Percentiles rank a stretch among this genome's conserved stretches.
Evolutionary conservation across 495 filamentous ascomycete genomes (phyloP).

Genomic region (Chaetomidium leptoderma): DNA sequence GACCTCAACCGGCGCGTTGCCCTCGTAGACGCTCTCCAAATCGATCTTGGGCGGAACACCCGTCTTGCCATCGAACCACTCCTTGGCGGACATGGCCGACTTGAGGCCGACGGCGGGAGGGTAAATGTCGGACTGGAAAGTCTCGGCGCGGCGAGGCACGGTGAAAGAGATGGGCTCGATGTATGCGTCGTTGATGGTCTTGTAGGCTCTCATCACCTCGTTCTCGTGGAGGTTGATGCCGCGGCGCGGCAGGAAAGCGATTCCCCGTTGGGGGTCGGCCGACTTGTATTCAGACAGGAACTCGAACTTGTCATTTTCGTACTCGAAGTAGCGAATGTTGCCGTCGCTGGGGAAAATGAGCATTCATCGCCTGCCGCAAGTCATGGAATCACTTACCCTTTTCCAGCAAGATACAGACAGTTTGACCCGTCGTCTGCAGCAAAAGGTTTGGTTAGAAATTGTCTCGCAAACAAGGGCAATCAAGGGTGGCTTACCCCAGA

Average conservation of each 20-base stretch:
- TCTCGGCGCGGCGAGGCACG: slow-evolving; percentile 90
- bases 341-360: slow-evolving; percentile 62
- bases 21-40: slow-evolving; percentile 86
- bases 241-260: slow-evolving; percentile 92
- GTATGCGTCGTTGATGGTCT: slow-evolving; percentile 90
- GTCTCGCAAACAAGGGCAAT: background rate
- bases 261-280: slow-evolving; percentile 82
- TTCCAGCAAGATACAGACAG: slow-evolving; percentile 89
- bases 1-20: slow-evolving; percentile 69
- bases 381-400: slow-evolving; percentile 65
- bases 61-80: slow-evolving; percentile 84
- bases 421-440: slow-evolving; percentile 74
- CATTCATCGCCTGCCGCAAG: background rate
- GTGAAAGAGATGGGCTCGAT: slow-evolving; percentile 98
- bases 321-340: slow-evolving; percentile 97
- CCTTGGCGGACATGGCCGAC: slow-evolving; percentile 69
- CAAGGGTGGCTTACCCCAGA: slow-evolving; percentile 64
- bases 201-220: slow-evolving; percentile 91
- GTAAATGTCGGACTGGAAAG: slow-evolving; percentile 96
- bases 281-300: slow-evolving; percentile 95
- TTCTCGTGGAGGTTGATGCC: slow-evolving; percentile 96
- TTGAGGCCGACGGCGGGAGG: slow-evolving; percentile 74
- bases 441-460: slow-evolving; percentile 31
- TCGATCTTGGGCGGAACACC: slow-evolving; percentile 85
- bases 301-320: slow-evolving; percentile 96